Percentiles rank a stretch among this genome's conserved stretches.
Evolutionary conservation across 202 grass and related monocot species (phyloP).

Genomic region (Panicum virgatum): DNA sequence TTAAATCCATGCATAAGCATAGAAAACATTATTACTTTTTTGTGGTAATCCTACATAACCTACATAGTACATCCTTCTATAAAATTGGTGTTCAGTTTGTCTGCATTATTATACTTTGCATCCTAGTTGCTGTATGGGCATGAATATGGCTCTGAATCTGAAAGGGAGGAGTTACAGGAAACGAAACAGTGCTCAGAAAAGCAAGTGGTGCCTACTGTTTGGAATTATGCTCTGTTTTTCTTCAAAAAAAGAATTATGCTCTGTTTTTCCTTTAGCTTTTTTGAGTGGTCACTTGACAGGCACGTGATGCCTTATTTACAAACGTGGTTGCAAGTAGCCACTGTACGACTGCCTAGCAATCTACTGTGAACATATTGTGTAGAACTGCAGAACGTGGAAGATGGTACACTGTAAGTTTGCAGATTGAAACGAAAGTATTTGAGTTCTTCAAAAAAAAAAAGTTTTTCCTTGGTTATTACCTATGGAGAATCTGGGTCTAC

Average conservation of each 20-base stretch:
- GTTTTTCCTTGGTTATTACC: too few species aligned
- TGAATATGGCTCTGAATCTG: background rate
- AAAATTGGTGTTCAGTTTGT: background rate
- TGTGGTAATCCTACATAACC: background rate
- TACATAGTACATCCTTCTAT: background rate
- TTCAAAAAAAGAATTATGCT: too few species aligned
- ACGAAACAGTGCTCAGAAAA: background rate
- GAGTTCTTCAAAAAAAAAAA: too few species aligned
- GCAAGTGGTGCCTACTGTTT: background rate
- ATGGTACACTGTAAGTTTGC: background rate
- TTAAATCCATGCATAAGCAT: background rate
- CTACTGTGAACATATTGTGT: too few species aligned
- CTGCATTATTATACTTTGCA: background rate
- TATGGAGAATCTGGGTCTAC: background rate
- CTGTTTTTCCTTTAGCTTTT: background rate
- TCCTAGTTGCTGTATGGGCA: background rate
- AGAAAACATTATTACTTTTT: background rate
- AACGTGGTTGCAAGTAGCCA: background rate
- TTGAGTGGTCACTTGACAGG: background rate
- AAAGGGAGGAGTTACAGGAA: background rate
- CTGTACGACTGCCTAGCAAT: background rate
- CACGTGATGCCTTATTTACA: background rate
- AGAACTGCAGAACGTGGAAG: background rate
- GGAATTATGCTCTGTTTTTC: background rate
- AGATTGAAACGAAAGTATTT: background rate